These are phyloP conservation scores for Cyclocybe cylindracea DNA, from an alignment of 768 basidiomycete species.

Conservation along the genomic window DNA sequence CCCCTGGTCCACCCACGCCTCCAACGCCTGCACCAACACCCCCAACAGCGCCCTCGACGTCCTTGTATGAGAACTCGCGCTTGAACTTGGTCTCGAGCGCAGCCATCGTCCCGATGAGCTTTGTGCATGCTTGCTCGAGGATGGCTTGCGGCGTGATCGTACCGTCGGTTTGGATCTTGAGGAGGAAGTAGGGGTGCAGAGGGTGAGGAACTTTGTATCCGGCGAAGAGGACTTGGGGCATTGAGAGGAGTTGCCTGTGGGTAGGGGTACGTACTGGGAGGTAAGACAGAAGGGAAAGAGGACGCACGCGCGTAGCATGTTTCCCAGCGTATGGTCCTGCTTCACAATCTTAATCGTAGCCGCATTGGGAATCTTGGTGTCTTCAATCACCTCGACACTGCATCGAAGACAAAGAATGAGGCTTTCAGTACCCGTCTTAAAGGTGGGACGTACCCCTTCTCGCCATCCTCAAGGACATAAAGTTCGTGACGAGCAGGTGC, in stretches of 20 bases:
- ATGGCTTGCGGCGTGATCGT: slow-evolving; percentile 77
- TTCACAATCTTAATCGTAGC: slow-evolving; percentile 94
- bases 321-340: slow-evolving; percentile 96
- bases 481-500: slow-evolving; percentile 92
- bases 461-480: slow-evolving; percentile 90
- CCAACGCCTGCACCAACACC: slow-evolving; percentile 21
- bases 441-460: slow-evolving; percentile 78
- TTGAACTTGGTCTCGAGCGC: slow-evolving; percentile 77
- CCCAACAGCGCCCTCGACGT: slow-evolving; percentile 52
- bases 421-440: slow-evolving; percentile 2
- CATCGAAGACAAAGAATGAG: slow-evolving; percentile 1
- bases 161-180: slow-evolving; percentile 97
- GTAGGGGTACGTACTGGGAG: not conserved
- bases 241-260: slow-evolving; percentile 82
- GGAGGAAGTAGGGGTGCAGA: slow-evolving; percentile 88
- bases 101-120: slow-evolving; percentile 72
- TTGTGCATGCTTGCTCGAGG: slow-evolving; percentile 81
- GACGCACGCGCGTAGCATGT: slow-evolving; percentile 89
- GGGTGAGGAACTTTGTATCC: slow-evolving; percentile 99
- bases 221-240: slow-evolving; percentile 89
- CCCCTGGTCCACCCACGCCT: not conserved
- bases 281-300: not conserved
- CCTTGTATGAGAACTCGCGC: slow-evolving; percentile 80
- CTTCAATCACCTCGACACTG: slow-evolving; percentile 90
- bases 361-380: slow-evolving; percentile 97